phyloP scores from a whole-genome alignment of 2,329 filamentous ascomycete species.

The Neofusicoccum ribis region DNA sequence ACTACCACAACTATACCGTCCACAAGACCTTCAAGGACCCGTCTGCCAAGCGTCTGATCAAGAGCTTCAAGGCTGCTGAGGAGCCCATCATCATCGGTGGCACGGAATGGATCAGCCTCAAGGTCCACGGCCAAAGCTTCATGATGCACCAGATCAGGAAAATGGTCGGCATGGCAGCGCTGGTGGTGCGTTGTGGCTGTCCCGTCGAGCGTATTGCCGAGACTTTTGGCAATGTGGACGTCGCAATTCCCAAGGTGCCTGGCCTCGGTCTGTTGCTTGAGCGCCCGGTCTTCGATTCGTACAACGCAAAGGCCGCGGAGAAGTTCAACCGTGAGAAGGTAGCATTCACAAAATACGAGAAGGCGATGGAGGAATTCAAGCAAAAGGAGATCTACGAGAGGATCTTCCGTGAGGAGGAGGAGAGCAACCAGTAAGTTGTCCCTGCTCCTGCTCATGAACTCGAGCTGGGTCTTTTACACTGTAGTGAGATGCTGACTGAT shows the following conservation, averaged over 20 bases:
- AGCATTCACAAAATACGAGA: constrained; percentile 75
- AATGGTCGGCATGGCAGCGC: constrained; percentile 91
- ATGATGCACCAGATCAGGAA: constrained; percentile 99
- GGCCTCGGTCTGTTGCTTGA: constrained; percentile 86
- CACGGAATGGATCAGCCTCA: constrained; percentile 93
- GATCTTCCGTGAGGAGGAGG: constrained; percentile 87
- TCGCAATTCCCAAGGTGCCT: constrained; percentile 92
- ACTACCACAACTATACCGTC: constrained; percentile 98
- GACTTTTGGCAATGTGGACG: constrained; percentile 69
- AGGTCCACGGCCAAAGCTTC: constrained; percentile 96
- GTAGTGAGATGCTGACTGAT: constrained; percentile 22
- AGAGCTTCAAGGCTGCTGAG: constrained; percentile 77
- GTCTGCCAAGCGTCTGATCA: constrained; percentile 86
- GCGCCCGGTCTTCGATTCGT: constrained; percentile 84
- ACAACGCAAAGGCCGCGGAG: constrained; percentile 72
- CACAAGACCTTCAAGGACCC: constrained; percentile 80
- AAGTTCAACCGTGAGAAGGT: constrained; percentile 68
- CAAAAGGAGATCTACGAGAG: constrained; percentile 86
- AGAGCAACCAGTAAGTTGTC: constrained; percentile 74
- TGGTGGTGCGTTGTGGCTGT: constrained; percentile 83
- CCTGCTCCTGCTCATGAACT: background rate
- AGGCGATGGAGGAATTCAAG: constrained; percentile 85
- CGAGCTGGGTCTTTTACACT: too few species aligned
- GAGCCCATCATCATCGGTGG: constrained; percentile 74
- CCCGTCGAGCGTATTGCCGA: constrained; percentile 69